Evolutionary conservation across 1,284 basidiomycete species (phyloP).

Genomic region (Marasmius sp.): DNA sequence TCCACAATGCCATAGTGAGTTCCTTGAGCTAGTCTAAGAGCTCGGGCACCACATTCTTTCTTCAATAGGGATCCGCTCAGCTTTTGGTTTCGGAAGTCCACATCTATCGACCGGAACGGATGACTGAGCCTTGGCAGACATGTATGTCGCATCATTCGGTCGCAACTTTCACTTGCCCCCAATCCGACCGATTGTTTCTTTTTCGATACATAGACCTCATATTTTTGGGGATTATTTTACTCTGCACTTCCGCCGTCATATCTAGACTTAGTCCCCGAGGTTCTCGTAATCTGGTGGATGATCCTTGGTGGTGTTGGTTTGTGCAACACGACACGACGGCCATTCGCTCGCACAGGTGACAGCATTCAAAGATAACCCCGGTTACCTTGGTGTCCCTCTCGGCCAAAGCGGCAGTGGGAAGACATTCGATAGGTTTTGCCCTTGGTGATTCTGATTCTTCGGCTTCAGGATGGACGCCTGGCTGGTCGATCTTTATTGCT

Average conservation of each 20-base stretch:
- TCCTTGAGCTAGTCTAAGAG: background rate
- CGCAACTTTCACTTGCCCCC: background rate
- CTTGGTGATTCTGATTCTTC: slow-evolving; percentile 49
- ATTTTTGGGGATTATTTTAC: slow-evolving; percentile 44
- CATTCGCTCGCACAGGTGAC: background rate
- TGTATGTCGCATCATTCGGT: slow-evolving; percentile 35
- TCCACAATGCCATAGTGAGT: slow-evolving; percentile 54
- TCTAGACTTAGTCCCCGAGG: slow-evolving; percentile 26
- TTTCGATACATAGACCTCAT: slow-evolving; percentile 51
- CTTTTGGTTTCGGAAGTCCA: slow-evolving; percentile 47
- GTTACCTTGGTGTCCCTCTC: slow-evolving; percentile 50
- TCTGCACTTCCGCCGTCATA: slow-evolving; percentile 34
- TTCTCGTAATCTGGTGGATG: slow-evolving; percentile 53
- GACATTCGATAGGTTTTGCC: slow-evolving; percentile 46
- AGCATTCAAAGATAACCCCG: background rate
- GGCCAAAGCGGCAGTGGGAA: slow-evolving; percentile 46
- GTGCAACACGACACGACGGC: slow-evolving; percentile 1
- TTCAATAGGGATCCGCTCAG: slow-evolving; percentile 45
- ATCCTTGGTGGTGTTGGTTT: slow-evolving; percentile 49
- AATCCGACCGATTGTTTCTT: slow-evolving; percentile 1
- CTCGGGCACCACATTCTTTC: background rate
- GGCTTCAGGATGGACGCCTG: slow-evolving; percentile 53
- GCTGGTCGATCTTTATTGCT: slow-evolving; percentile 60
- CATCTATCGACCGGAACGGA: slow-evolving; percentile 51
- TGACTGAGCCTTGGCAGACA: slow-evolving; percentile 48